Base-by-base conservation (phyloP, 140 eudicot species). In the Flaveria floridana region DNA sequence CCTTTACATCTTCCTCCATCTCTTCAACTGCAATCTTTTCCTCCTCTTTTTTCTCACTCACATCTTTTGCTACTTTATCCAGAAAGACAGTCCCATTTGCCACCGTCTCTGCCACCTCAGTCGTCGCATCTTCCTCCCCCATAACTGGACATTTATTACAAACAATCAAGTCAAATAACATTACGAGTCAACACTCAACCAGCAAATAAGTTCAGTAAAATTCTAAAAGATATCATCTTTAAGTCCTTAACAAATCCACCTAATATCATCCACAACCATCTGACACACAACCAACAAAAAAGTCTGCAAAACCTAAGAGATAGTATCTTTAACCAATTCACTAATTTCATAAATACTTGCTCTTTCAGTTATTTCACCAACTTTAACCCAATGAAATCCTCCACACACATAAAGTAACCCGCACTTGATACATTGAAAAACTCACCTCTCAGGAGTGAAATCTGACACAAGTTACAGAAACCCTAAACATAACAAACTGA, bases 121-220 rank as follows among this genome's bases (percentile, higher is more conserved):
- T 64, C 7, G 77, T 67, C 14, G 63, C 74, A 66, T 84, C 91
- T 70, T 76, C 94, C 70, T 87, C 94, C 76, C 86, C 94, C 96
- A 89, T 87, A 50, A 55, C 85, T 78, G 70, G 37, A 68, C 69
- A 75, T 58, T 25, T 2, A 15, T 68, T 47, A 48, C 50, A 80
- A 48, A 67, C 48, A 48, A n/a, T 68, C 34, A 79, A 72, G 41
- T 30, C 73, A 52, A 72, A 41, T 7, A 42, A 5, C 19, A 44
- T 50, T 64, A 44, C 3, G 25, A 23, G 75, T 66, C 58, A 57
- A 65, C 14, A 65, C 62, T 18, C 44, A 9, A 80, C 76, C 78
- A 67, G 75, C 76, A 66, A 26, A 34, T 2, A 30, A 7, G 7
- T 11, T 34, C 1, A 8, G 44, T 6, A 50, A 30, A 25, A 51